Conservation (phyloP, 352 stramenopile species). For the Pythium oligandrum region DNA sequence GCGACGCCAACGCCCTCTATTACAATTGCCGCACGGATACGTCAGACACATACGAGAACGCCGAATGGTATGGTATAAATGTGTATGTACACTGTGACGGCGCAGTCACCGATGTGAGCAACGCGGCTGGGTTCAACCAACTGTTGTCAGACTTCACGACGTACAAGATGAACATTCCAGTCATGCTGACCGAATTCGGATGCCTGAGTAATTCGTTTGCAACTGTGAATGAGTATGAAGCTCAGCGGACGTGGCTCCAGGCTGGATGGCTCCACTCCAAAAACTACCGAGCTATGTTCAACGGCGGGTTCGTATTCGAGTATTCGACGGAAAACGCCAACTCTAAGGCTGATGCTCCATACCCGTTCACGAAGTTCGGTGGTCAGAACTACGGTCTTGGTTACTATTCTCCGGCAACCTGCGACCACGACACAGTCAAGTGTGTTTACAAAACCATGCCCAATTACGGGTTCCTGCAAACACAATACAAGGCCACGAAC, state of each 20-base stretch:
- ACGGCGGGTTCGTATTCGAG: slow-evolving; percentile 76
- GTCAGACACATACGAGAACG: slow-evolving; percentile 65
- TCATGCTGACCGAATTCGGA: slow-evolving; percentile 81
- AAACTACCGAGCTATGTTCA: slow-evolving; percentile 49
- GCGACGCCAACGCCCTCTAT: slow-evolving; percentile 71
- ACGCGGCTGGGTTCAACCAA: slow-evolving; percentile 49
- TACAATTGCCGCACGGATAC: slow-evolving; percentile 82
- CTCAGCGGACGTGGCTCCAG: slow-evolving; percentile 61
- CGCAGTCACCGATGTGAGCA: slow-evolving; percentile 21
- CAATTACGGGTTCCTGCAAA: slow-evolving; percentile 64
- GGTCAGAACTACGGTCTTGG: slow-evolving; percentile 84
- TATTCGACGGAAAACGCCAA: slow-evolving; percentile 79
- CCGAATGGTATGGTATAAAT: slow-evolving; percentile 88
- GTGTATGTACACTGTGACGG: slow-evolving; percentile 76
- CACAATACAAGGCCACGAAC: slow-evolving; percentile 41
- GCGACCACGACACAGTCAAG: slow-evolving; percentile 41
- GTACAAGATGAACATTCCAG: slow-evolving; percentile 64
- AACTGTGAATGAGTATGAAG: slow-evolving; percentile 49
- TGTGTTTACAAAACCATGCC: slow-evolving; percentile 78
- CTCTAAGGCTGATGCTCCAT: slow-evolving; percentile 39
- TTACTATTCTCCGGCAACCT: slow-evolving; percentile 73
- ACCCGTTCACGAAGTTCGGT: slow-evolving; percentile 70
- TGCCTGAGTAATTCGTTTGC: slow-evolving; percentile 63
- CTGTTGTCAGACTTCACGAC: slow-evolving; percentile 52
- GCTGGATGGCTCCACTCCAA: slow-evolving; percentile 47